phyloP scores from a whole-genome alignment of 192 early-diverging fungal genomes.

The Coemansia sp. region DNA sequence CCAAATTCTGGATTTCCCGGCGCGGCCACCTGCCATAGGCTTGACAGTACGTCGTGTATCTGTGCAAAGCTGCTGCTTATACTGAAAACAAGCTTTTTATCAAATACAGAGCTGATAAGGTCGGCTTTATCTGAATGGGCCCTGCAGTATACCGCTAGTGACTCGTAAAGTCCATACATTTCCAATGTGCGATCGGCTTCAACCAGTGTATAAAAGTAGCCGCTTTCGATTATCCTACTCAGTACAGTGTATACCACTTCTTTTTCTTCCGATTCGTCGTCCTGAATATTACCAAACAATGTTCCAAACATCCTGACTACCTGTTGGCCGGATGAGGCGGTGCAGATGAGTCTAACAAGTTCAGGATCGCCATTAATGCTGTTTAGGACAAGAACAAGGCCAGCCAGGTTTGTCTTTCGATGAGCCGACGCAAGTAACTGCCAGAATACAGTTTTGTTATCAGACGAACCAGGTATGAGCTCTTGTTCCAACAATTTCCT shows the following conservation, averaged over 20 bases:
- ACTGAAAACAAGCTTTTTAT: neutral
- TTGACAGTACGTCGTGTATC: slow-evolving; percentile 6
- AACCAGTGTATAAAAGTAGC: slow-evolving; percentile 16
- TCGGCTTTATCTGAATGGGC: slow-evolving; percentile 10
- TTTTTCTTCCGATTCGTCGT: slow-evolving; percentile 37
- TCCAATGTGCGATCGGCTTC: neutral
- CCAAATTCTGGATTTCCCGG: neutral
- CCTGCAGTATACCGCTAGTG: slow-evolving; percentile 38
- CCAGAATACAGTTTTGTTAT: slow-evolving; percentile 15
- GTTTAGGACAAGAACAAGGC: slow-evolving; percentile 39
- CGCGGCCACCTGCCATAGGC: slow-evolving; percentile 13
- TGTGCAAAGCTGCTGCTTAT: neutral
- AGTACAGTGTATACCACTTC: slow-evolving; percentile 29
- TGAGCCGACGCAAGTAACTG: slow-evolving; percentile 18
- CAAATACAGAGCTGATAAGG: neutral
- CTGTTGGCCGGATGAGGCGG: slow-evolving; percentile 12
- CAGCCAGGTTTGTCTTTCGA: slow-evolving; percentile 26
- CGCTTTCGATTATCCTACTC: slow-evolving; percentile 13
- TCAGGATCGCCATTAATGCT: slow-evolving; percentile 18
- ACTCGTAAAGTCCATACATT: slow-evolving; percentile 27
- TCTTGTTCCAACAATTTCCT: slow-evolving; percentile 18
- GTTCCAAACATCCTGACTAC: slow-evolving; percentile 25
- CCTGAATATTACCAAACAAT: slow-evolving; percentile 32
- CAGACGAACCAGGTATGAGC: neutral
- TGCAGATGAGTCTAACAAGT: slow-evolving; percentile 14